phyloP scores from a whole-genome alignment of 2,329 filamentous ascomycete species.

The Cercospora brassicicola region DNA sequence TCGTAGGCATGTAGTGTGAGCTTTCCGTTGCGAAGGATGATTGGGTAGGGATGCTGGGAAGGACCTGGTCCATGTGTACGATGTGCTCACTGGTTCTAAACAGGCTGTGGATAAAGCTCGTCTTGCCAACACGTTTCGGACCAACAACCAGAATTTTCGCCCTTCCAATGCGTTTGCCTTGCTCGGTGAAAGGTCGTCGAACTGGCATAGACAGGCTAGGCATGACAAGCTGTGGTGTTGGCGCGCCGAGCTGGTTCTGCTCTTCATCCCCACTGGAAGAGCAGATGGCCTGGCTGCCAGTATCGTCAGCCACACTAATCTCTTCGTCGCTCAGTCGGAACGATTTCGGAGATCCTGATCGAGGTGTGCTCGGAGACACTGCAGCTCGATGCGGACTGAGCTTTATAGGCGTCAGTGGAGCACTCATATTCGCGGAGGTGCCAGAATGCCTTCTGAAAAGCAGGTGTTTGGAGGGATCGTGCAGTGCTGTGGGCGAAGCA shows the following conservation, averaged over 20 bases:
- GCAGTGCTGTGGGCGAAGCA: constrained; percentile 27
- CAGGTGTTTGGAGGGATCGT: constrained; percentile 27
- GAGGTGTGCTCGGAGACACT: constrained; percentile 59
- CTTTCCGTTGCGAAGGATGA: constrained; percentile 25
- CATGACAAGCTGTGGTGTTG: constrained; percentile 85
- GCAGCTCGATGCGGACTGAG: constrained; percentile 52
- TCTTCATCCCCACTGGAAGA: constrained; percentile 58
- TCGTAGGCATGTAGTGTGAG: constrained; percentile 20
- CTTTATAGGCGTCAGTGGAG: constrained; percentile 51
- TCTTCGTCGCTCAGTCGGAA: constrained; percentile 60
- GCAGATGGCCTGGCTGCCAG: constrained; percentile 56
- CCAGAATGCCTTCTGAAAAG: constrained; percentile 32
- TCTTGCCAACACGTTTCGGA: constrained; percentile 78
- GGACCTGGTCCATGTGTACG: constrained; percentile 76
- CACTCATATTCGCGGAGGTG: constrained; percentile 37
- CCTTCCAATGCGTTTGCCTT: constrained; percentile 77
- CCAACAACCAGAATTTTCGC: constrained; percentile 88
- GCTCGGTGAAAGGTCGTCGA: constrained; percentile 84
- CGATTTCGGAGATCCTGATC: constrained; percentile 60
- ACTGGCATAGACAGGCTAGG: constrained; percentile 90
- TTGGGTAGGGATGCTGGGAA: constrained; percentile 40
- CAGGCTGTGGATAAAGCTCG: constrained; percentile 83
- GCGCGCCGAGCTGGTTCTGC: constrained; percentile 40
- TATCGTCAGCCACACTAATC: constrained; percentile 54
- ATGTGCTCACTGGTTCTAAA: constrained; percentile 86